phyloP scores from a whole-genome alignment of 2,329 filamentous ascomycete species.

The Alternaria atra region DNA sequence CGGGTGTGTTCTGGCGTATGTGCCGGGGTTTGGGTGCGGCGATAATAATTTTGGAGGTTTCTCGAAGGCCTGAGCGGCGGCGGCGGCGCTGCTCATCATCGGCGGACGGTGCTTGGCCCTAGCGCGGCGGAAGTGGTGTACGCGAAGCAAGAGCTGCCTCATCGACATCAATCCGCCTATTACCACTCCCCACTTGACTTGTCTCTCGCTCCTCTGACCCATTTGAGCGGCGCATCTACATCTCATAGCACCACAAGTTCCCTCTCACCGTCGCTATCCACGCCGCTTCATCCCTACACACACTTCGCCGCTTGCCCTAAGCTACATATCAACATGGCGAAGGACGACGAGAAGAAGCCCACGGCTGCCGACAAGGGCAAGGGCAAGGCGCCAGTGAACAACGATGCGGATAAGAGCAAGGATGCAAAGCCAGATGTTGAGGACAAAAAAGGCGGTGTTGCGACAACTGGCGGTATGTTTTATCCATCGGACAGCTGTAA shows the following conservation, averaged over 20 bases:
- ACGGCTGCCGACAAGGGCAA: slow-evolving; percentile 94
- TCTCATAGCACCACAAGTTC: background rate
- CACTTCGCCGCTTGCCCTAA: slow-evolving; percentile 48
- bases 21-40: slow-evolving; percentile 5
- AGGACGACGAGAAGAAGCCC: slow-evolving; percentile 86
- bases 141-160: slow-evolving; percentile 41
- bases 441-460: slow-evolving; percentile 79
- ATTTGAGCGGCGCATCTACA: slow-evolving; percentile 12
- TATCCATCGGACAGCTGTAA: slow-evolving; percentile 19
- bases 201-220: slow-evolving; percentile 21
- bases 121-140: slow-evolving; percentile 25
- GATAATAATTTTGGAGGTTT: slow-evolving; percentile 38
- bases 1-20: background rate
- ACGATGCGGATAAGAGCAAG: slow-evolving; percentile 67
- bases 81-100: slow-evolving; percentile 23
- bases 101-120: slow-evolving; percentile 36
- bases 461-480: slow-evolving; percentile 63
- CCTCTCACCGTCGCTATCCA: slow-evolving; percentile 14
- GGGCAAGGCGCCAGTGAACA: slow-evolving; percentile 79
- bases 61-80: slow-evolving; percentile 8
- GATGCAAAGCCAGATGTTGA: slow-evolving; percentile 74
- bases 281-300: slow-evolving; percentile 23
- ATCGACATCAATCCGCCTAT: slow-evolving; percentile 38
- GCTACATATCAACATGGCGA: slow-evolving; percentile 74
- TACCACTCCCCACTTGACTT: slow-evolving; percentile 24